phyloP scores from a whole-genome alignment of 1,284 basidiomycete genomes.

The Macrocystidia cucumis region DNA sequence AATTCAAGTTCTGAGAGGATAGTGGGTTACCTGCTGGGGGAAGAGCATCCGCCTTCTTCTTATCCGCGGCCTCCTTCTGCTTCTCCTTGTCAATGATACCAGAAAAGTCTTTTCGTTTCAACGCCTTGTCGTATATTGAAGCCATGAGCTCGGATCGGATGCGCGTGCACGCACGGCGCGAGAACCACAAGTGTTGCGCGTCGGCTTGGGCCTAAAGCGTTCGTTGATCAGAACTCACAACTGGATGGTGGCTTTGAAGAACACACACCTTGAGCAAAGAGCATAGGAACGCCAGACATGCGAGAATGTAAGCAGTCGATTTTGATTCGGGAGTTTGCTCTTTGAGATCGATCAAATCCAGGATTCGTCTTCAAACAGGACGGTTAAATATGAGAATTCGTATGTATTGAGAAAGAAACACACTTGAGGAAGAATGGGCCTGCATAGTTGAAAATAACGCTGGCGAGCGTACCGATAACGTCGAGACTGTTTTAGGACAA shows the following conservation, averaged over 20 bases:
- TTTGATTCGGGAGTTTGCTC: slow-evolving; percentile 35
- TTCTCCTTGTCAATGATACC: slow-evolving; percentile 60
- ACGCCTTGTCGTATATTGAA: slow-evolving; percentile 84
- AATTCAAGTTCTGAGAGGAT: neutral
- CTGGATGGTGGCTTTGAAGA: neutral
- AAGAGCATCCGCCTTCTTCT: neutral
- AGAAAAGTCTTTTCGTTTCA: slow-evolving; percentile 80
- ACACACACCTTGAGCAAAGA: slow-evolving; percentile 41
- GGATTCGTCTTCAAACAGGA: slow-evolving; percentile 31
- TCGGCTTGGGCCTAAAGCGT: slow-evolving; percentile 51
- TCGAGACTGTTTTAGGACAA: slow-evolving; percentile 41
- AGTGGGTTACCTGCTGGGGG: neutral
- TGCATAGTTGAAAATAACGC: slow-evolving; percentile 64
- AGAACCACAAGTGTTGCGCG: slow-evolving; percentile 73
- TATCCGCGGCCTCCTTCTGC: slow-evolving; percentile 13
- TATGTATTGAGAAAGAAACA: slow-evolving; percentile 8
- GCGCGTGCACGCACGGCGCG: slow-evolving; percentile 61
- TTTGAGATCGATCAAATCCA: slow-evolving; percentile 32
- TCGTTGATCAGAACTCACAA: slow-evolving; percentile 6
- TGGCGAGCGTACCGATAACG: slow-evolving; percentile 51
- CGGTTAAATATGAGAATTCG: neutral
- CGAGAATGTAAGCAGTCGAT: slow-evolving; percentile 65
- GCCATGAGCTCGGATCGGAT: slow-evolving; percentile 72
- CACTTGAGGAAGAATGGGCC: slow-evolving; percentile 63
- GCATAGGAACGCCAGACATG: slow-evolving; percentile 56